Conservation (phyloP, 176 grass and related monocot genomes). For the Oryza glaberrima region DNA sequence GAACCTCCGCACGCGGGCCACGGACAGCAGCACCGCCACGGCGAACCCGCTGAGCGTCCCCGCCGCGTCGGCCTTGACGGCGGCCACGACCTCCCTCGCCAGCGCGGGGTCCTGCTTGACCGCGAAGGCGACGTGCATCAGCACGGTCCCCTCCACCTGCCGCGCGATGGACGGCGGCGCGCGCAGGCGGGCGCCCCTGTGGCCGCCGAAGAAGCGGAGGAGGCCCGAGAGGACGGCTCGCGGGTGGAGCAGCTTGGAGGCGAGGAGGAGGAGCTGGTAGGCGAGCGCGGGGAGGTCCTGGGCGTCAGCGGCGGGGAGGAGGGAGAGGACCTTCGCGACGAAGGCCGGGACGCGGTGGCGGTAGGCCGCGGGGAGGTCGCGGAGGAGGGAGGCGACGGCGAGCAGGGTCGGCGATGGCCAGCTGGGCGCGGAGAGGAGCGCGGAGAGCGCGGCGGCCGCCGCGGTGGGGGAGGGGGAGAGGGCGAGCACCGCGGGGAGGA, state of each 20-base stretch:
- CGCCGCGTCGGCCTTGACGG: conserved; percentile 59
- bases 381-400: conserved; percentile 44
- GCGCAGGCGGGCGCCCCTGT: conserved; percentile 30
- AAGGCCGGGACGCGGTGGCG: conserved; percentile 41
- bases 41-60: conserved; percentile 68
- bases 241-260: conserved; percentile 64
- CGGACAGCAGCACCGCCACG: conserved; percentile 70
- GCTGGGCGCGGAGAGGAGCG: conserved; percentile 22
- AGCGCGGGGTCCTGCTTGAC: conserved; percentile 88
- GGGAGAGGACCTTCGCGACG: conserved; percentile 53
- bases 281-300: conserved; percentile 76
- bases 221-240: conserved; percentile 62
- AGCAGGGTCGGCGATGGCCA: conserved; percentile 39
- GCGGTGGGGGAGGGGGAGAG: conserved; percentile 29
- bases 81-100: conserved; percentile 68
- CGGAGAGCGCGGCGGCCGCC: conserved; percentile 22
- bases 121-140: conserved; percentile 85
- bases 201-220: conserved; percentile 67
- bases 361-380: conserved; percentile 50
- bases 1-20: conserved; percentile 73
- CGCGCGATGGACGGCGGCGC: conserved; percentile 62
- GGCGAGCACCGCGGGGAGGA: conserved; percentile 41
- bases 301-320: conserved; percentile 58
- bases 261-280: conserved; percentile 85
- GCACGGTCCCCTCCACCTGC: conserved; percentile 79